These are phyloP conservation scores for Hypoxylon sp. DNA, from an alignment of 2,329 filamentous ascomycete species.

Conservation along the genomic window DNA sequence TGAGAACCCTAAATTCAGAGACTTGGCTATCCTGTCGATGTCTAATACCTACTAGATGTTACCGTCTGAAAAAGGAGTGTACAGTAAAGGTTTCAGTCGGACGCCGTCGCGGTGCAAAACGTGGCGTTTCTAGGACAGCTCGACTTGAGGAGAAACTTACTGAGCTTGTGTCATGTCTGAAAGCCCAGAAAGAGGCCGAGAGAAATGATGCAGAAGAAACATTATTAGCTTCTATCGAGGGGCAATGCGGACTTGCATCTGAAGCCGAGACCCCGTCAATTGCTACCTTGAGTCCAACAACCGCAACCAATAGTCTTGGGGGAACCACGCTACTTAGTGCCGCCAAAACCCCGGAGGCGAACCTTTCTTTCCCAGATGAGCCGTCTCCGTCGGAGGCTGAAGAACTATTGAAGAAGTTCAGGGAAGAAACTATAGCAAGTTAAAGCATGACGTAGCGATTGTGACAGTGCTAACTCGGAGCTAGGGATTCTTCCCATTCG, in stretches of 20 bases:
- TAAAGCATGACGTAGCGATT: background rate
- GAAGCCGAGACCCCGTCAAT: conserved; percentile 11
- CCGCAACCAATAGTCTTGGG: conserved; percentile 15
- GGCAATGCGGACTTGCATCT: conserved; percentile 16
- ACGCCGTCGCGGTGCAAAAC: conserved; percentile 32
- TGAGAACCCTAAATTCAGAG: background rate
- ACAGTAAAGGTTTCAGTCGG: conserved; percentile 60
- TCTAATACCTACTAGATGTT: conserved; percentile 53
- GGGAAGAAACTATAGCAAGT: conserved; percentile 34
- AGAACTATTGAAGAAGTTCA: conserved; percentile 30
- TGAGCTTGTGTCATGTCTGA: conserved; percentile 37
- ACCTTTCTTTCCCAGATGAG: conserved; percentile 17
- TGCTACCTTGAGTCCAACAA: conserved; percentile 11
- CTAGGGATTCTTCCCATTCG: conserved; percentile 40
- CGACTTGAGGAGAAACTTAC: conserved; percentile 42
- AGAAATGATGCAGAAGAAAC: conserved; percentile 10
- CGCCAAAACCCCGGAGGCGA: conserved; percentile 23
- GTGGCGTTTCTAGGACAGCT: conserved; percentile 26
- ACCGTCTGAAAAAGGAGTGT: conserved; percentile 65
- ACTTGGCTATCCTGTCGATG: conserved; percentile 16
- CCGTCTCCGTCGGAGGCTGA: conserved; percentile 27
- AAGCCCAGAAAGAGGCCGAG: conserved; percentile 13
- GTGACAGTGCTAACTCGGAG: background rate
- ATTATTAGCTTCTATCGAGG: conserved; percentile 1
- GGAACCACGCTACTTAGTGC: conserved; percentile 9